Conservation (phyloP, 2,329 filamentous ascomycete species). For the Coleophoma eucalyptorum region DNA sequence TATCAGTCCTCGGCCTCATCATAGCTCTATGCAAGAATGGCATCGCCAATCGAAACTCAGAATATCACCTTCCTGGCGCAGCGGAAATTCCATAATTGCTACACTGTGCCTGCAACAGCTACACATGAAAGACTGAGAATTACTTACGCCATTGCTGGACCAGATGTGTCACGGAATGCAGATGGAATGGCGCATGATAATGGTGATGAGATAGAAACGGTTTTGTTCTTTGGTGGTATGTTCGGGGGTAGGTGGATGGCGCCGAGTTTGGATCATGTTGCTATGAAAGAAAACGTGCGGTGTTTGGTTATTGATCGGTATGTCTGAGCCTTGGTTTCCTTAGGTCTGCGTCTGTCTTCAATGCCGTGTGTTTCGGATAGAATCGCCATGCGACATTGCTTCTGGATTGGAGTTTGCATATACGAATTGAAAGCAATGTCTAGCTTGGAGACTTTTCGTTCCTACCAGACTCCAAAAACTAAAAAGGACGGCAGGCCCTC, state of each 20-base stretch:
- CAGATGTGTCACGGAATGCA: neutral
- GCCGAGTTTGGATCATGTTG: slow-evolving; percentile 24
- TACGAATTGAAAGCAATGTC: no score
- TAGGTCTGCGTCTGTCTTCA: neutral
- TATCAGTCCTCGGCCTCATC: no score
- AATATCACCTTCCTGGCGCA: slow-evolving; percentile 11
- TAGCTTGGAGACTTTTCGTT: neutral
- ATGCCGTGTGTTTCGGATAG: no score
- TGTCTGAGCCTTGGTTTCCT: slow-evolving; percentile 2
- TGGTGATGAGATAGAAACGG: slow-evolving; percentile 16
- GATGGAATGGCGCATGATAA: slow-evolving; percentile 7
- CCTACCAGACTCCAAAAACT: neutral
- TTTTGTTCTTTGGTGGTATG: slow-evolving; percentile 36
- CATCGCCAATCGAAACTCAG: slow-evolving; percentile 7
- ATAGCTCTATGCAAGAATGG: no score
- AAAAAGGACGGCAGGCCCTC: slow-evolving; percentile 29
- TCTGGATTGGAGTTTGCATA: no score
- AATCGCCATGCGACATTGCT: no score
- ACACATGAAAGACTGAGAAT: slow-evolving; percentile 17
- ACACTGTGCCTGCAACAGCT: slow-evolving; percentile 19
- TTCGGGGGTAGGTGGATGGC: slow-evolving; percentile 29
- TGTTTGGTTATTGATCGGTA: slow-evolving; percentile 35
- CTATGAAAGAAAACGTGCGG: slow-evolving; percentile 28
- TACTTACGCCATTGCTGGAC: slow-evolving; percentile 21
- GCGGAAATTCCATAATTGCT: slow-evolving; percentile 19